Evolutionary conservation across 345 rosid genomes (phyloP).

Genomic region (Conringia planisiliqua): DNA sequence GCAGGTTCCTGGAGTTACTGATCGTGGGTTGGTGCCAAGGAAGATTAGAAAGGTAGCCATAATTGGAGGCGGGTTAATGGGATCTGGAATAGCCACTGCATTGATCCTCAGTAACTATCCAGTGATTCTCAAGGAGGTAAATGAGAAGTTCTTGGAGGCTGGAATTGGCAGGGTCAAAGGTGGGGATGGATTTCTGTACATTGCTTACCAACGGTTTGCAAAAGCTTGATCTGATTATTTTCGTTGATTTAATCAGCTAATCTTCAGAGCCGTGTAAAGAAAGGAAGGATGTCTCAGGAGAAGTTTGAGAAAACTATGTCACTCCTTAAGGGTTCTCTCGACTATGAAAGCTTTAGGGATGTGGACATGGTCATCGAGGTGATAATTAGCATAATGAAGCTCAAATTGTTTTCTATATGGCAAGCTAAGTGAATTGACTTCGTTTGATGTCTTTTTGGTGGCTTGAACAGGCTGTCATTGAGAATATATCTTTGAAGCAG

Average conservation of each 20-base stretch:
- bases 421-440: conserved; percentile 2
- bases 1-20: conserved; percentile 90
- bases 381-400: conserved; percentile 11
- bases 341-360: conserved; percentile 80
- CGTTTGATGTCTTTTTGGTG: conserved; percentile 31
- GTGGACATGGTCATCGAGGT: conserved; percentile 99
- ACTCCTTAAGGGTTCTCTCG: conserved; percentile 72
- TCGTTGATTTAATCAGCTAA: conserved; percentile 53
- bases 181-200: conserved; percentile 23
- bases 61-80: conserved; percentile 97
- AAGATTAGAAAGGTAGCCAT: conserved; percentile 75
- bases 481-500: conserved; percentile 87
- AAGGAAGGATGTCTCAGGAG: conserved; percentile 72
- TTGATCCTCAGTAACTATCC: conserved; percentile 74
- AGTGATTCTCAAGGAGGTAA: conserved; percentile 88
- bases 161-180: conserved; percentile 88
- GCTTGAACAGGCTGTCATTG: conserved; percentile 85
- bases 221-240: conserved; percentile 20
- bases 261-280: conserved; percentile 85
- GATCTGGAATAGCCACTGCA: conserved; percentile 97
- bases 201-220: conserved; percentile 13
- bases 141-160: conserved; percentile 79
- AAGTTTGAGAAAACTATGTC: conserved; percentile 78
- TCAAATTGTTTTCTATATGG: conserved; percentile 7
- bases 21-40: conserved; percentile 70